Evolutionary conservation across 2,329 filamentous ascomycete species (phyloP).

Genomic region (Nothopassalora personata): DNA sequence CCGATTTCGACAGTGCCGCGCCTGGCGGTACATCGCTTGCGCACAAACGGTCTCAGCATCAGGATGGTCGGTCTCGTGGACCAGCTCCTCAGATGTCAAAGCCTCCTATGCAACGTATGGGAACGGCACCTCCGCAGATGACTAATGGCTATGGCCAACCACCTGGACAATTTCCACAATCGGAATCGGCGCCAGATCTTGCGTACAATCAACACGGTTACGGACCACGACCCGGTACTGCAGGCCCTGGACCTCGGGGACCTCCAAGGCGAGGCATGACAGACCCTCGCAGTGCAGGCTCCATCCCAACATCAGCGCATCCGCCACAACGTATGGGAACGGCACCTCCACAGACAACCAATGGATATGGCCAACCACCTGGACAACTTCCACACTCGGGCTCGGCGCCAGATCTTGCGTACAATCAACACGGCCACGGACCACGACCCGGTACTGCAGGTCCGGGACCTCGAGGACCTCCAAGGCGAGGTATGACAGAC

Average conservation of each 20-base stretch:
- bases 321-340: constrained; percentile 1
- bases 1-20: constrained; percentile 53
- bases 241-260: constrained; percentile 7
- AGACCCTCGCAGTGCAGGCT: constrained; percentile 8
- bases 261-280: constrained; percentile 13
- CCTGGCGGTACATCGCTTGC: constrained; percentile 25
- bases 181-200: constrained; percentile 13
- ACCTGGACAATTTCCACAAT: constrained; percentile 11
- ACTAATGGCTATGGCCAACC: background rate
- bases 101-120: constrained; percentile 6
- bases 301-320: constrained; percentile 7
- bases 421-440: constrained; percentile 8
- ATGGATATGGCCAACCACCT: background rate
- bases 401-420: constrained; percentile 13
- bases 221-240: constrained; percentile 4
- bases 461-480: constrained; percentile 11
- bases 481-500: constrained; percentile 12
- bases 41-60: constrained; percentile 27
- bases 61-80: constrained; percentile 28
- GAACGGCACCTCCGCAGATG: constrained; percentile 3
- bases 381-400: constrained; percentile 13
- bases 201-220: constrained; percentile 10
- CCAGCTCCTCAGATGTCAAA: constrained; percentile 22
- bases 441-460: constrained; percentile 3
- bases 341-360: background rate